Evolutionary conservation across 306 rosid species (phyloP).

Genomic region (Betula pendula): DNA sequence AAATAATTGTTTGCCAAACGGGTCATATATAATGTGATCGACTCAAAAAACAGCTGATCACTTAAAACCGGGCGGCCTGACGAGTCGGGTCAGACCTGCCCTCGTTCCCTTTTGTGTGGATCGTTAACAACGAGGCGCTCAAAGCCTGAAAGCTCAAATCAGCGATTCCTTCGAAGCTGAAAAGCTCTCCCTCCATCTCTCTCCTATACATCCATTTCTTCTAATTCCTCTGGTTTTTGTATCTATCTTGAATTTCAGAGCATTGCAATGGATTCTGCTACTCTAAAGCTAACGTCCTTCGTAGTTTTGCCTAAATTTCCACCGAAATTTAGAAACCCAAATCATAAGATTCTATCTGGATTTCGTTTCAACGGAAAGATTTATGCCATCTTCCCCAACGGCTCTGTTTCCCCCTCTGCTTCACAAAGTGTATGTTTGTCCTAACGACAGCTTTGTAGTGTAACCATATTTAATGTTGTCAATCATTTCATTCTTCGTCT

Average conservation of each 20-base stretch:
- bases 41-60: too few species aligned
- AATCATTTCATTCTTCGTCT: too few species aligned
- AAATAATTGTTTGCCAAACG: too few species aligned
- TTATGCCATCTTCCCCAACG: conserved; percentile 39
- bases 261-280: conserved; percentile 31
- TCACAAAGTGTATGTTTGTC: conserved; percentile 32
- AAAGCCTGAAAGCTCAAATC: not conserved
- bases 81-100: not conserved
- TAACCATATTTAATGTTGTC: too few species aligned
- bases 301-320: conserved; percentile 24
- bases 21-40: too few species aligned
- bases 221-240: not conserved
- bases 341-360: conserved; percentile 7
- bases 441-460: not conserved
- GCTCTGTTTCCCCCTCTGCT: conserved; percentile 36
- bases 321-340: conserved; percentile 1
- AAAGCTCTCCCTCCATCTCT: not conserved
- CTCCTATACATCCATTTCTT: not conserved
- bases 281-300: conserved; percentile 31
- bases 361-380: conserved; percentile 25
- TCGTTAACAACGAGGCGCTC: not conserved
- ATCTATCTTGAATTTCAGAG: not conserved
- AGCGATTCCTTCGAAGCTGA: not conserved
- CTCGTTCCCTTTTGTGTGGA: not conserved
- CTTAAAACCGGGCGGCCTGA: not conserved